A percentile compares a stretch with the other conserved stretches of the same genome.
Evolutionary conservation across 768 basidiomycete species (phyloP).

Genomic region (Mycena galericulata): DNA sequence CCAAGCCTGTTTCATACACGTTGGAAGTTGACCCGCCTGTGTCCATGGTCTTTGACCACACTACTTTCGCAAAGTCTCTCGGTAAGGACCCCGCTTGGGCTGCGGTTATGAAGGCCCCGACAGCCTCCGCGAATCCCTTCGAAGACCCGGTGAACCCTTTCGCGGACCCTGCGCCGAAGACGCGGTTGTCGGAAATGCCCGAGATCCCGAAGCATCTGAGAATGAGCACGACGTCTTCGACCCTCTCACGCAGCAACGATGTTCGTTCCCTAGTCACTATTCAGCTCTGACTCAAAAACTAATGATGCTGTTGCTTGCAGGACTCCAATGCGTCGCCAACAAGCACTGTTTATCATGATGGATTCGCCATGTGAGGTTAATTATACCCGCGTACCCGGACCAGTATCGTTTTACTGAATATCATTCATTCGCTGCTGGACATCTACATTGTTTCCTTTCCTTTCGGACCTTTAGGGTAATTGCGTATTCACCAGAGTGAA

Average conservation of each 20-base stretch:
- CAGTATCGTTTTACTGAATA: conserved; percentile 16
- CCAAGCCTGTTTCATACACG: conserved; percentile 16
- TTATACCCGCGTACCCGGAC: conserved; percentile 19
- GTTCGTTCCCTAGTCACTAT: not conserved
- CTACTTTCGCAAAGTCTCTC: conserved; percentile 29
- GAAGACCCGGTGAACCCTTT: conserved; percentile 33
- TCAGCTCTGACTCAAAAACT: not conserved
- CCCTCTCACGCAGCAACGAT: conserved; percentile 14
- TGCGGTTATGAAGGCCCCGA: conserved; percentile 12
- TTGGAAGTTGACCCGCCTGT: conserved; percentile 28
- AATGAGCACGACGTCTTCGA: conserved; percentile 33
- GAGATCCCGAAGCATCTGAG: conserved; percentile 31
- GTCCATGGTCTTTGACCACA: conserved; percentile 28
- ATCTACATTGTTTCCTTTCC: not conserved
- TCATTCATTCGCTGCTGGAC: not conserved
- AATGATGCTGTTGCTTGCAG: conserved; percentile 2
- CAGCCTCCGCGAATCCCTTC: conserved; percentile 34
- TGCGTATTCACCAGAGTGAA: conserved; percentile 5
- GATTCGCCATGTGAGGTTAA: conserved; percentile 28
- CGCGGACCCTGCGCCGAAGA: conserved; percentile 28
- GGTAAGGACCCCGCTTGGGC: conserved; percentile 31
- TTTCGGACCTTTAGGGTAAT: conserved; percentile 4
- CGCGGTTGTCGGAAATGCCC: conserved; percentile 33
- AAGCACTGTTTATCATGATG: conserved; percentile 30
- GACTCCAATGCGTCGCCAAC: conserved; percentile 17